phyloP scores from a whole-genome alignment of 768 basidiomycete species.

The Trametes cubensis region DNA sequence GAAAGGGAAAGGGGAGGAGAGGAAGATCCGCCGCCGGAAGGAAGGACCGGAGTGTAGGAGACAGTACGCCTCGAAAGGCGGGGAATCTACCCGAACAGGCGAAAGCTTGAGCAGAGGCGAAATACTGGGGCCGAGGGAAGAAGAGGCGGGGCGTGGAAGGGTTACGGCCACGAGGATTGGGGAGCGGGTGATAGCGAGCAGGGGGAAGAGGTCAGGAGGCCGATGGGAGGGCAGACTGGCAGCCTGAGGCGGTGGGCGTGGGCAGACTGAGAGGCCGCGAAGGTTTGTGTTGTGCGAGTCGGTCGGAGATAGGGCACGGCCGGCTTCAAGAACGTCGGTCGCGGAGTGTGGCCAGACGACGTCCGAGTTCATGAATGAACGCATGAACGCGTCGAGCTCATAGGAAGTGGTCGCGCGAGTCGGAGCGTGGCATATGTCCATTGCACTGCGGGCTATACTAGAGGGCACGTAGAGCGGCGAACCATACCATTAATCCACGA shows the following conservation, averaged over 20 bases:
- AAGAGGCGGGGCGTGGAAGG: not conserved
- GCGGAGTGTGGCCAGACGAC: not conserved
- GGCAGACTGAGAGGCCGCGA: slow-evolving; percentile 2
- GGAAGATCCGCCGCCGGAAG: not conserved
- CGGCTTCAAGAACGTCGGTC: not conserved
- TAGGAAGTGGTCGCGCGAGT: too few relatives aligned
- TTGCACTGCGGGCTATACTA: too few relatives aligned
- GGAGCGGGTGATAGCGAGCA: not conserved
- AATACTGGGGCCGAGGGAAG: too few relatives aligned
- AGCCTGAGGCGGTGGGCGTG: not conserved
- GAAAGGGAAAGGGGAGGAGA: not conserved
- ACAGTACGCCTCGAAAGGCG: too few relatives aligned
- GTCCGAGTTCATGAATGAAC: not conserved
- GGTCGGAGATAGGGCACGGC: slow-evolving; percentile 5
- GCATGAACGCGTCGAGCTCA: not conserved
- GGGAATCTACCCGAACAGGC: too few relatives aligned
- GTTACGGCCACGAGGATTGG: not conserved
- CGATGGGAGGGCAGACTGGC: not conserved
- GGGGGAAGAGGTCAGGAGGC: slow-evolving; percentile 1
- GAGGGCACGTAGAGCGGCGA: not conserved
- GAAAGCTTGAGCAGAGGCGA: too few relatives aligned
- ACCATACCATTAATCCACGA: not conserved
- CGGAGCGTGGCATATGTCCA: not conserved
- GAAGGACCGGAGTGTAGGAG: not conserved
- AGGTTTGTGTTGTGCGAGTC: slow-evolving; percentile 7